Evolutionary conservation across 1,284 basidiomycete species (phyloP), one percentile per base, ranked within the genome.

Genomic region (Termitomyces sp.): DNA sequence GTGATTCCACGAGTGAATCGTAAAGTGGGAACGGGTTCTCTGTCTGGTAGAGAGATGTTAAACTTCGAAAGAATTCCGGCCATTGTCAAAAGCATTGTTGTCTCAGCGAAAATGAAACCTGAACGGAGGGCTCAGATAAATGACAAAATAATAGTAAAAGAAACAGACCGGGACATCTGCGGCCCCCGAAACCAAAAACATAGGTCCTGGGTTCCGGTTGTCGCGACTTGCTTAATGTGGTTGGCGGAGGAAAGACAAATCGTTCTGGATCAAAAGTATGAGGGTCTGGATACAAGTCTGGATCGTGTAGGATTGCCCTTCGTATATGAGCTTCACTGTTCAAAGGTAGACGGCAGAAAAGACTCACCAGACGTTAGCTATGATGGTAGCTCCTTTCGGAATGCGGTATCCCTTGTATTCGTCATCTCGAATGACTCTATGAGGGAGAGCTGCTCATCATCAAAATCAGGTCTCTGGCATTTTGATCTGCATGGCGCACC

Each of bases 281-380:
- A 19, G 78, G 79, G 17, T 76, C 63, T 8, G 71, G 68, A 61
- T 77, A 82, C 3, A 69, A 53, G 6, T 58, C 56, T 12, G 70
- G 62, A 54, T 81, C 73, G 48, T 78, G 74, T 54, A 74, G 65
- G 42, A 81, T 69, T 21, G 73, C 75, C 79, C 79, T 77, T 42
- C 40, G 57, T 12, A 50, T 24, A 52, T 12, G 17, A 39, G 51
- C 13, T 34, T 31, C 38, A 46, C 24, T 28, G 30, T 13, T 39
- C 5, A 15, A 12, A 31, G 17, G 12, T 24, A 12, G 12, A n/a
- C 36, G 21, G 7, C 7, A 21, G 13, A 26, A 34, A 21, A 47
- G 31, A 30, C 10, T 33, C 57, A 78, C 79, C 78, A 81, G 19
- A 73, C 65, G 58, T 81, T 81, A 6, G 71, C 64, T 3, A 80